A percentile compares a stretch with the other conserved stretches of the same genome.
Conservation (phyloP, 768 basidiomycete species). For the Mrakia hoshinonis region DNA sequence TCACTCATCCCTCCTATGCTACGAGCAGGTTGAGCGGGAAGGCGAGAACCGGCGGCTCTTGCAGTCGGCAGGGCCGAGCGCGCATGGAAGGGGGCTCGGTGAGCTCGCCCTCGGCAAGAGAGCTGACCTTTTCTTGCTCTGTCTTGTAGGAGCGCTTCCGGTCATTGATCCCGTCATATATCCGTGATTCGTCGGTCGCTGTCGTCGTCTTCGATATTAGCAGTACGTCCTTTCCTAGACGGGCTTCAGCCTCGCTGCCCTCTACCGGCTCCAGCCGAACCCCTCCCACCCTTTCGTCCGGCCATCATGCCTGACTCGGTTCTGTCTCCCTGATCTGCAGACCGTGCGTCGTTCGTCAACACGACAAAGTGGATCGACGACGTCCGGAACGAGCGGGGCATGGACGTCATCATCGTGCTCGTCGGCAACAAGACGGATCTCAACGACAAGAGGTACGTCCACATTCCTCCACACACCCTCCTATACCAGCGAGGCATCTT, state of each 20-base stretch:
- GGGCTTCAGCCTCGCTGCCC: not conserved
- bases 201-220: slow-evolving; percentile 99
- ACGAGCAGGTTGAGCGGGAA: not conserved
- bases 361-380: slow-evolving; percentile 99
- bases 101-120: not conserved
- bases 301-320: not conserved
- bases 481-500: no score
- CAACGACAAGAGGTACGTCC: slow-evolving; percentile 85
- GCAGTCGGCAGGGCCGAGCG: not conserved
- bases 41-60: not conserved
- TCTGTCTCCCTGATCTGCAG: slow-evolving; percentile 43
- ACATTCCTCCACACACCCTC: not conserved
- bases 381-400: slow-evolving; percentile 90
- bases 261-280: not conserved
- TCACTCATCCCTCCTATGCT: not conserved
- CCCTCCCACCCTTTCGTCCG: no score
- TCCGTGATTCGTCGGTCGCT: slow-evolving; percentile 95
- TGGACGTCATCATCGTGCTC: slow-evolving; percentile 94
- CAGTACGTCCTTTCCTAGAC: slow-evolving; percentile 51
- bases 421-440: slow-evolving; percentile 99
- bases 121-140: not conserved
- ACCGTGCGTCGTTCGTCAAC: slow-evolving; percentile 94
- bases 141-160: slow-evolving; percentile 78
- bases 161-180: slow-evolving; percentile 95
- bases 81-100: no score